phyloP scores from a whole-genome alignment of 345 rosid species.

The Sisymbrium irio region DNA sequence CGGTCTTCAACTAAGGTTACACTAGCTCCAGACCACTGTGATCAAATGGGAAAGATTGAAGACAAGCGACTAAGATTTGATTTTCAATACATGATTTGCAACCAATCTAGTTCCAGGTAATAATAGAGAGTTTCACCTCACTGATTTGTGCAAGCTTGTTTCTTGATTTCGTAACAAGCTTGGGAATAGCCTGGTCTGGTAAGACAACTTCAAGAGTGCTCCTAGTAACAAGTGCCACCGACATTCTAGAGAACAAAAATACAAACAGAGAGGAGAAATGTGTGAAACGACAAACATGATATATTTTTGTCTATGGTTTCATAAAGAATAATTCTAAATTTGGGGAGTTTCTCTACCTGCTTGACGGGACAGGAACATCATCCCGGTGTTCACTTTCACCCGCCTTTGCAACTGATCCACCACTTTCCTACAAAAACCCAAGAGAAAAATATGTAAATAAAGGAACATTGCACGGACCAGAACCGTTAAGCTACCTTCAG shows the following conservation, averaged over 20 bases:
- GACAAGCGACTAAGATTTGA: neutral
- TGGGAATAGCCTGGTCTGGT: conserved; percentile 80
- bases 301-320: neutral
- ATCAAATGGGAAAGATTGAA: conserved; percentile 10
- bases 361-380: conserved; percentile 50
- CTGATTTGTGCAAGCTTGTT: conserved; percentile 91
- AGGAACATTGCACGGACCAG: conserved; percentile 5
- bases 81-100: neutral
- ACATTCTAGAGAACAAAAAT: conserved; percentile 41
- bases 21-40: conserved; percentile 90
- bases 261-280: neutral
- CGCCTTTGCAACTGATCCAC: conserved; percentile 46
- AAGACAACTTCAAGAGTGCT: conserved; percentile 91
- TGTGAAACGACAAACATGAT: neutral
- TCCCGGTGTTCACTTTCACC: conserved; percentile 70
- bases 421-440: conserved; percentile 45
- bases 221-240: conserved; percentile 86
- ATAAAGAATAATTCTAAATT: neutral
- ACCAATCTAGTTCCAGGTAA: neutral
- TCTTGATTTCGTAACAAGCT: conserved; percentile 83
- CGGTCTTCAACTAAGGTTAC: conserved; percentile 74
- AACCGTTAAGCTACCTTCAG: neutral
- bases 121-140: conserved; percentile 53
- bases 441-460: conserved; percentile 2
- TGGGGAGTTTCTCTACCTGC: conserved; percentile 48